Conservation (phyloP, 2,329 filamentous ascomycete species). For the Pseudogymnoascus sp. region DNA sequence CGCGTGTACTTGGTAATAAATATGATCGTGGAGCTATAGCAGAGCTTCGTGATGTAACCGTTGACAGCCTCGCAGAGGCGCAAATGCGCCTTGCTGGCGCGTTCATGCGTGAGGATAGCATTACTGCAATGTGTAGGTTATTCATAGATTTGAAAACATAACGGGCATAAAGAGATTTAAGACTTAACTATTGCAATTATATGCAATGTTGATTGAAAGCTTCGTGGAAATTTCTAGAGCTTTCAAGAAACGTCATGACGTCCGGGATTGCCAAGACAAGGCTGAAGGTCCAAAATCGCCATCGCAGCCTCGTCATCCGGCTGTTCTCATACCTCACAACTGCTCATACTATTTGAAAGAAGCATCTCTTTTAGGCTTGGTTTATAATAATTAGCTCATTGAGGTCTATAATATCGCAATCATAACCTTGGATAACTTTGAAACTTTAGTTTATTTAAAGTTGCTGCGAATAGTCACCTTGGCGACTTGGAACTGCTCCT, state of each 20-base stretch:
- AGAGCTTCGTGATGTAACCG: background rate
- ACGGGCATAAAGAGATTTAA: background rate
- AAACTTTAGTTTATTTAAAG: background rate
- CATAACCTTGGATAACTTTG: background rate
- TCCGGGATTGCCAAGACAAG: background rate
- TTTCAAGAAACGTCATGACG: background rate
- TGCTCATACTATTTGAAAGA: background rate
- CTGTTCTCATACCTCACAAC: background rate
- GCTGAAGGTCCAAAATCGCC: background rate
- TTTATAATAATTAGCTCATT: background rate
- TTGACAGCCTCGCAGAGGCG: background rate
- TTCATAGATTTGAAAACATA: background rate
- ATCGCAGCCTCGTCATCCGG: background rate
- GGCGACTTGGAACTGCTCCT: background rate
- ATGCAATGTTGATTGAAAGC: background rate
- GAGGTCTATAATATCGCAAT: background rate
- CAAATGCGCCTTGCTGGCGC: background rate
- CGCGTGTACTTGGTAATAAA: constrained; percentile 10
- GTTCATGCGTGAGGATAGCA: background rate
- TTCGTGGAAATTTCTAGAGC: constrained; percentile 1
- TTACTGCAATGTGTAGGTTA: background rate
- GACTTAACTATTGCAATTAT: background rate
- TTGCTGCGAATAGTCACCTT: background rate
- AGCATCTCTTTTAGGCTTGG: background rate
- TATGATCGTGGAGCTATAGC: background rate